Evolutionary conservation across 805 yeast genomes (phyloP), one percentile per base, ranked within the genome.

Genomic region (Priceomyces melissophilus): DNA sequence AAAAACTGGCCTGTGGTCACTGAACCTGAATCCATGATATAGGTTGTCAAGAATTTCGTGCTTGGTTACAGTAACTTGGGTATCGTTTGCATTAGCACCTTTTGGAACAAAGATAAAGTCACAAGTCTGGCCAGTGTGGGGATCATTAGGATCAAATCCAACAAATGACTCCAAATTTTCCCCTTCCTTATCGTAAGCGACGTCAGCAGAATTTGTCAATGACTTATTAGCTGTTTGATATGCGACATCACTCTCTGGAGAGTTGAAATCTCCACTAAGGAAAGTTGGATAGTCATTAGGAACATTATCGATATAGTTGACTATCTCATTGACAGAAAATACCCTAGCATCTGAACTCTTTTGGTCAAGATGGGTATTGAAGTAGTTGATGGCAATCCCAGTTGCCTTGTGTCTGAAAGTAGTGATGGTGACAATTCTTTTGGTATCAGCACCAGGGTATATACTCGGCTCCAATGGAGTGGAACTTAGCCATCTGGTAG

Each of bases 221-320:
- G 68, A 65, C 8, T 56, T 63, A 12, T 71, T 75, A n/a, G 56
- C 47, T 1, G 74, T 69, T 39, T 67, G 61, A 29, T 55, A 57
- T 11, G 57, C 49, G 17, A 42, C 35, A 25, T 50, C 57, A 2
- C 46, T 30, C 3, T 39, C 26, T 13, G 38, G 31, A 2, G 81
- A 70, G 50, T 81, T 81, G 60, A 81, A 75, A 52, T 79, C 84
- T 2, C 84, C 84, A 11, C 69, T 59, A n/a, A 79, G 58, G 37
- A 76, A 60, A 2, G 71, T 66, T 2, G 72, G 67, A 14, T 60
- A 63, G 20, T 49, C 47, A 16, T 59, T 57, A 9, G 60, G 61
- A 8, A 51, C 53, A 16, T 52, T 55, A 1, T 54, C 50, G 39
- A 68, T 73, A 48, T 67, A 70, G 17, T 70, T 65, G 23, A 57